Evolutionary conservation across 148 eudicot species (phyloP).

Genomic region (Pouteria glomerata): DNA sequence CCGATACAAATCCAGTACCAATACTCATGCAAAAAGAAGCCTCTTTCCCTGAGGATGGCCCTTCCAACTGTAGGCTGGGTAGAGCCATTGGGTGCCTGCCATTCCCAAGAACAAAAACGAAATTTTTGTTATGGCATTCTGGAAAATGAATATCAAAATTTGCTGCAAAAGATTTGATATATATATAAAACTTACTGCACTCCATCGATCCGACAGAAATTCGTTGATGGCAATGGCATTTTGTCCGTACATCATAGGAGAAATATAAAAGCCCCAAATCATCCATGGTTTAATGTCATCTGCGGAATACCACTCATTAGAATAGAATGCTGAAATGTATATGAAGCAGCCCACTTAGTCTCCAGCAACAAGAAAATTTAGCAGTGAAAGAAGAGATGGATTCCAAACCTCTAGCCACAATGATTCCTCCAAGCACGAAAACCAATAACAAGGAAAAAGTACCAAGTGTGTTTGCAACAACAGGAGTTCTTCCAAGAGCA

Average conservation of each 20-base stretch:
- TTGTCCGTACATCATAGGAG: conserved; percentile 47
- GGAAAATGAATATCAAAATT: not conserved
- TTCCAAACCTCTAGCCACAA: conserved; percentile 21
- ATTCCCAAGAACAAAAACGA: not conserved
- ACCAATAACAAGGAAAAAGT: not conserved
- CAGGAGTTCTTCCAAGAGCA: not conserved
- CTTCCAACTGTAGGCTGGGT: conserved; percentile 27
- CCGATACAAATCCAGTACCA: conserved; percentile 31
- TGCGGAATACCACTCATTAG: conserved; percentile 4
- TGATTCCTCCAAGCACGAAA: conserved; percentile 13
- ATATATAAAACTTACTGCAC: conserved; percentile 19
- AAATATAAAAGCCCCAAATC: conserved; percentile 40
- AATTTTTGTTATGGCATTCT: not conserved
- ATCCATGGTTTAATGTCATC: conserved; percentile 35
- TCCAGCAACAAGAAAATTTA: not conserved
- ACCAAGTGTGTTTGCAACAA: conserved; percentile 3
- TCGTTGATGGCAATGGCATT: conserved; percentile 41
- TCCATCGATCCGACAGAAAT: conserved; percentile 35
- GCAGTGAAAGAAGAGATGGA: not conserved
- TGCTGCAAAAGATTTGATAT: not conserved
- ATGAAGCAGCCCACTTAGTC: not conserved
- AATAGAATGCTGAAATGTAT: too few species aligned
- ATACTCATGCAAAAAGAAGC: conserved; percentile 21
- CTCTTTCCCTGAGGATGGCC: conserved; percentile 28
- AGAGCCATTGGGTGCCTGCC: conserved; percentile 18